Evolutionary conservation across 805 yeast species (phyloP), one percentile per base, ranked within the genome.

Genomic region (Lipomyces sp.): DNA sequence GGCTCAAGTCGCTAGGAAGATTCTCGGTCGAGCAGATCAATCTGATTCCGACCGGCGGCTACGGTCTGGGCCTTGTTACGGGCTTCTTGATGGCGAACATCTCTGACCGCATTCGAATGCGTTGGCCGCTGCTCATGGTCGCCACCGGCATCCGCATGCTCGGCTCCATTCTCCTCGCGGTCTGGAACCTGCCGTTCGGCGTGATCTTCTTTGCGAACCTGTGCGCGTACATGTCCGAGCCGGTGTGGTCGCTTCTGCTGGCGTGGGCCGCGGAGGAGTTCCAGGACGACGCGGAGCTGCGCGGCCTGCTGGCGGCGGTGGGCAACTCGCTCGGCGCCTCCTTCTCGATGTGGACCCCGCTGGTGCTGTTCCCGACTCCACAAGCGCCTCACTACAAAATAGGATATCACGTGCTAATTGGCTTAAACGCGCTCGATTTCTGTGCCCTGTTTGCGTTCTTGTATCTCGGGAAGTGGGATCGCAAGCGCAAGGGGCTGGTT

Each of bases 21-120:
- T 68, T 57, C 49, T 28, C 60, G 13, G 61, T 65, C n/a, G 42
- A 61, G 23, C 60, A 65, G 23, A 55, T 64, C 33, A 68, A 68
- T 47, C 53, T 53, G 3, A 64, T 66, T 41, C 71, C 72, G 34
- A 67, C 70, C 4, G 70, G 64, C 14, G 65, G 65, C n/a, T 65
- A 64, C 39, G 70, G 61, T 22, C 46, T 26, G 13, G 64, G 65
- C 28, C 54, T 67, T 22, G 51, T 67, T 6, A 57, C 58, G 39
- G 64, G 65, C 1, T 53, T 65, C 43, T 21, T 47, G 48, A 29
- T 63, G 41, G 60, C 70, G 1, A 60, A 63, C 57, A 35, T 65
- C 10, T 66, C 70, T 16, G 70, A 67, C 51, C 58, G 59, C 29
- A 59, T 61, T 34, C 61, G 62, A 18, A 62, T 58, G 43, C 57